Evolutionary conservation across 2,329 filamentous ascomycete species (phyloP).

Genomic region (Colletotrichum sp.): DNA sequence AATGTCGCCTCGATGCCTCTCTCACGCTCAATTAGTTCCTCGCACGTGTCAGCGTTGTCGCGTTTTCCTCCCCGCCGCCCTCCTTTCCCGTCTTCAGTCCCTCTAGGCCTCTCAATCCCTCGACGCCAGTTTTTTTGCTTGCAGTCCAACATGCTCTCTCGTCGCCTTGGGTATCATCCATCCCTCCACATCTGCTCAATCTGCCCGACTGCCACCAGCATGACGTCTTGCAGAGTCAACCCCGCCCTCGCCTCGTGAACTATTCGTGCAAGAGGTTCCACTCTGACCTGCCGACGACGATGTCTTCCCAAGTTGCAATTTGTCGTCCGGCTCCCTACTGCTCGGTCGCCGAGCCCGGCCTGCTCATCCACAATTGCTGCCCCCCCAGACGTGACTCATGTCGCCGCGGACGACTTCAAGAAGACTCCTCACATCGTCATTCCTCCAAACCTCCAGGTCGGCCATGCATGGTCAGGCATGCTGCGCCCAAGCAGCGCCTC

Average conservation of each 20-base stretch:
- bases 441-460: neutral
- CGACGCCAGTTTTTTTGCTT: too few species aligned
- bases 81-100: too few species aligned
- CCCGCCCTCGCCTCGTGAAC: neutral
- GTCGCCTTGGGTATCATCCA: too few species aligned
- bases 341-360: neutral
- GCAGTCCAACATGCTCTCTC: too few species aligned
- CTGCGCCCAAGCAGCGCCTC: neutral
- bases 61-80: too few species aligned
- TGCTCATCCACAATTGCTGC: neutral
- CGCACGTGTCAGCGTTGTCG: too few species aligned
- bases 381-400: neutral
- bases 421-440: neutral
- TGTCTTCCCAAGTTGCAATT: neutral
- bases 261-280: neutral
- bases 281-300: neutral
- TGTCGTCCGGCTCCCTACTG: neutral
- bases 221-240: neutral
- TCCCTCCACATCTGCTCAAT: neutral
- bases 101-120: too few species aligned
- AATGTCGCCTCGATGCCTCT: neutral
- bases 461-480: neutral
- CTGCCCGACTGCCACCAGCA: neutral
- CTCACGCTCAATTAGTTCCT: too few species aligned
- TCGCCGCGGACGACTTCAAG: neutral